Evolutionary conservation across 1,284 basidiomycete genomes (phyloP), one percentile per base, ranked within the genome.

Genomic region (Cerrena zonata): DNA sequence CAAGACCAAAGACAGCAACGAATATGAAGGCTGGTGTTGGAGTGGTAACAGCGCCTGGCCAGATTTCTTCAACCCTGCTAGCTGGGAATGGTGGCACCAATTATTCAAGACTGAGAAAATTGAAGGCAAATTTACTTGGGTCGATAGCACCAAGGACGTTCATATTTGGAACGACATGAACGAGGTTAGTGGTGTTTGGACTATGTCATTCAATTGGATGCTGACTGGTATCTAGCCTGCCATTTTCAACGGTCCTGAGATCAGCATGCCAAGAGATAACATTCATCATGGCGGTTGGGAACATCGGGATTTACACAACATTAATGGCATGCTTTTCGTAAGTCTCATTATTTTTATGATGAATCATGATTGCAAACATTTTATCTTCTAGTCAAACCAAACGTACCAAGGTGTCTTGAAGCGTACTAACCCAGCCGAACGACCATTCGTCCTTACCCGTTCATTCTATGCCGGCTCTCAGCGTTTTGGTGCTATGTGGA

Each of bases 81-180:
- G 82, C 50, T 95, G 91, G 91, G 78, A 84, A 27, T 95, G 94
- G 89, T 99, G 94, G 94, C 85, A 78, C 53, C 72, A 74, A 11
- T 75, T 94, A 54, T 96, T 94, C 75, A 86, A 86, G 65, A 80
- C 82, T 24, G 67, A 69, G 62, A 61, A 75, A 45, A 63, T 68
- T 24, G 67, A 72, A 37, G 76, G 69, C 10, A 72, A 75, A 27
- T 91, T 82, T 79, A 71, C 79, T 2, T 91, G 88, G 89, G 77
- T 74, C 0, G 72, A 87, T 53, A 90, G 87, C 56, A 91, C 90
- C 1, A 80, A 84, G 44, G 82, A 85, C 60, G 79, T 97, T 10
- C 87, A 86, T 64, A 90, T 98, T 54, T 97, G 94, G 94, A 98
- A 97, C 68, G 95, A 99, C 67, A 99, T 99, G 95, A 98, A 97